Conservation (phyloP, 2,329 filamentous ascomycete species). For the Biscogniauxia marginata region DNA sequence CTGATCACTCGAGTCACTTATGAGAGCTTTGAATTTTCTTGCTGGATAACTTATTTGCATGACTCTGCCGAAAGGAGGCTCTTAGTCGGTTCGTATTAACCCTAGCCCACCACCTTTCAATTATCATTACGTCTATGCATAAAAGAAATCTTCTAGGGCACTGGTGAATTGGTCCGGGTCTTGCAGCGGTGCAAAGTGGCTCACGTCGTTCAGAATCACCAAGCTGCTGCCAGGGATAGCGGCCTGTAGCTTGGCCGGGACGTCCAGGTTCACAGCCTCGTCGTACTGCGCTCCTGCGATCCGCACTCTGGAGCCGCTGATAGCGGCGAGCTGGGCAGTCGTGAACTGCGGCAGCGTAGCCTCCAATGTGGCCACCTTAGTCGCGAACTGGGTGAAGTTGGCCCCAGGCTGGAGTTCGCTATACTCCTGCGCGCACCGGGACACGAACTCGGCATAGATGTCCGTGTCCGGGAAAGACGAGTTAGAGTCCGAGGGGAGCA, state of each 20-base stretch:
- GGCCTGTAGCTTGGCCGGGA: constrained; percentile 34
- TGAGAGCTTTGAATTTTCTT: neutral
- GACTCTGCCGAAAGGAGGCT: neutral
- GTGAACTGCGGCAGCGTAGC: constrained; percentile 33
- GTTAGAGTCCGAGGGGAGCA: constrained; percentile 35
- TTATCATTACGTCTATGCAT: neutral
- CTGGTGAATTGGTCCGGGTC: constrained; percentile 37
- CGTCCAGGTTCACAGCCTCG: constrained; percentile 40
- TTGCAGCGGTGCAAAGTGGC: constrained; percentile 44
- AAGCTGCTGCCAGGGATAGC: constrained; percentile 38
- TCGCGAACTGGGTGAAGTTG: constrained; percentile 37
- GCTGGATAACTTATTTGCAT: neutral
- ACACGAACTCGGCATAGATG: constrained; percentile 36
- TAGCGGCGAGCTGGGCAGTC: constrained; percentile 27
- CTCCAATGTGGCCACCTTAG: constrained; percentile 38
- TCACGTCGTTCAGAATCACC: constrained; percentile 37
- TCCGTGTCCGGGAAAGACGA: constrained; percentile 32
- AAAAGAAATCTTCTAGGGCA: constrained; percentile 32
- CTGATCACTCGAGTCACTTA: neutral
- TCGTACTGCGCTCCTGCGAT: constrained; percentile 34
- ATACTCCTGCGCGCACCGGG: constrained; percentile 37
- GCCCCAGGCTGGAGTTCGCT: constrained; percentile 34
- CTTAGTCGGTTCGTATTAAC: neutral
- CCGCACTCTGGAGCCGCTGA: constrained; percentile 30
- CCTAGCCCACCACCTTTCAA: too few species aligned